phyloP scores from a whole-genome alignment of 805 yeast genomes.

The Schizosaccharomyces octosporus region DNA sequence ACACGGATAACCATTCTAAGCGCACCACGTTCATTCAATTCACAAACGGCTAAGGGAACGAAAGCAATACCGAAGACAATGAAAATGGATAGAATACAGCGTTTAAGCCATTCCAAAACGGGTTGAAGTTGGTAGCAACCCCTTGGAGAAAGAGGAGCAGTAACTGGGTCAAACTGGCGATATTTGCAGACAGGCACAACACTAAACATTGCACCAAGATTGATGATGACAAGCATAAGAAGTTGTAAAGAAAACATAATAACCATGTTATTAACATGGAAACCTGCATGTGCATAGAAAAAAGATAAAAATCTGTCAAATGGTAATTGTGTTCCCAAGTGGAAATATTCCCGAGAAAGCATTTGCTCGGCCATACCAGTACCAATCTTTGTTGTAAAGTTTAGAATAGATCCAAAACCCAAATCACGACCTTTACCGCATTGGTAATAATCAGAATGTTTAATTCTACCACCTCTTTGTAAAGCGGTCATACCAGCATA shows the following conservation, averaged over 20 bases:
- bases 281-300: conserved; percentile 92
- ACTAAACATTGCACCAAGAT: conserved; percentile 51
- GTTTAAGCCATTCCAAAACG: conserved; percentile 69
- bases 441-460: conserved; percentile 86
- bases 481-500: conserved; percentile 86
- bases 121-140: conserved; percentile 78
- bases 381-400: conserved; percentile 87
- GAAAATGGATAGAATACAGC: conserved; percentile 75
- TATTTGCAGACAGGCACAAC: conserved; percentile 50
- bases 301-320: conserved; percentile 75
- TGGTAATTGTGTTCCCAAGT: conserved; percentile 71
- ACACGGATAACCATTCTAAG: conserved; percentile 50
- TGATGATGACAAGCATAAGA: conserved; percentile 56
- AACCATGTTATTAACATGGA: conserved; percentile 73
- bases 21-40: conserved; percentile 61
- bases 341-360: conserved; percentile 72
- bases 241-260: conserved; percentile 69
- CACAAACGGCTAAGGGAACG: conserved; percentile 69
- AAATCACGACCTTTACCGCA: conserved; percentile 93
- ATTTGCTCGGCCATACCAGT: conserved; percentile 98
- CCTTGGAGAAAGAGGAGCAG: conserved; percentile 46
- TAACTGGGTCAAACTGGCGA: conserved; percentile 39
- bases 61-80: conserved; percentile 84
- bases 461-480: conserved; percentile 75
- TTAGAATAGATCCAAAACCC: conserved; percentile 76